phyloP scores from a whole-genome alignment of 1,284 basidiomycete species.

The Stereum hirsutum region DNA sequence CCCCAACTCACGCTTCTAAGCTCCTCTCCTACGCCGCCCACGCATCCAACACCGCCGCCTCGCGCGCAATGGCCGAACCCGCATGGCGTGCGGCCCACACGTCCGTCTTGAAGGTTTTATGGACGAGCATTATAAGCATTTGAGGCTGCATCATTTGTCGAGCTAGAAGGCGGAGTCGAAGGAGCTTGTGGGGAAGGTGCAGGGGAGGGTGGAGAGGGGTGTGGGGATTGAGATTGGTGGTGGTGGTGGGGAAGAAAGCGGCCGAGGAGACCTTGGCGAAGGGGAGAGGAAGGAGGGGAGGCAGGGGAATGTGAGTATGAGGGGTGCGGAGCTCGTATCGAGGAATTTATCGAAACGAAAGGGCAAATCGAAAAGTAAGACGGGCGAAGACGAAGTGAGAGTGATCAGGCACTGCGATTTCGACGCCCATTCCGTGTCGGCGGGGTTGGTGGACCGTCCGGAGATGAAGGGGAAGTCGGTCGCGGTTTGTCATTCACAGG shows the following conservation, averaged over 20 bases:
- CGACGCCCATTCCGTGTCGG: conserved; percentile 95
- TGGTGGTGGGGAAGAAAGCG: neutral
- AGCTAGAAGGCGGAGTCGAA: conserved; percentile 91
- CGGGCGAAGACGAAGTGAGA: conserved; percentile 33
- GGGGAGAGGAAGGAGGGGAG: conserved; percentile 16
- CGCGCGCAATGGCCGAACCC: conserved; percentile 69
- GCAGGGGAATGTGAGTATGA: conserved; percentile 40
- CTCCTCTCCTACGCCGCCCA: conserved; percentile 57
- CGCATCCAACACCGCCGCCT: conserved; percentile 60
- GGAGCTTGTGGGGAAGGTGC: conserved; percentile 73
- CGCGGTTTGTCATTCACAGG: conserved; percentile 93
- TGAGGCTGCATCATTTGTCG: conserved; percentile 84
- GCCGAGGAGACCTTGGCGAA: conserved; percentile 23
- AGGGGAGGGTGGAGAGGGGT: conserved; percentile 52
- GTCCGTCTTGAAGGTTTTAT: conserved; percentile 80
- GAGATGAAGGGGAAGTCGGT: conserved; percentile 80
- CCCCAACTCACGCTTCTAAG: conserved; percentile 28
- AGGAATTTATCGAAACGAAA: conserved; percentile 40
- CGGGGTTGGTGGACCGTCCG: conserved; percentile 72
- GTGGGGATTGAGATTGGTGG: conserved; percentile 15
- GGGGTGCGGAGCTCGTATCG: conserved; percentile 40
- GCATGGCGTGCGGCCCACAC: conserved; percentile 86
- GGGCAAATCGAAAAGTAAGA: conserved; percentile 40
- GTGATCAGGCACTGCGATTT: conserved; percentile 95
- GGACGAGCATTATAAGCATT: conserved; percentile 86